These are phyloP conservation scores for Ustilago trichophora DNA, from an alignment of 1,284 basidiomycete species.

Conservation along the genomic window DNA sequence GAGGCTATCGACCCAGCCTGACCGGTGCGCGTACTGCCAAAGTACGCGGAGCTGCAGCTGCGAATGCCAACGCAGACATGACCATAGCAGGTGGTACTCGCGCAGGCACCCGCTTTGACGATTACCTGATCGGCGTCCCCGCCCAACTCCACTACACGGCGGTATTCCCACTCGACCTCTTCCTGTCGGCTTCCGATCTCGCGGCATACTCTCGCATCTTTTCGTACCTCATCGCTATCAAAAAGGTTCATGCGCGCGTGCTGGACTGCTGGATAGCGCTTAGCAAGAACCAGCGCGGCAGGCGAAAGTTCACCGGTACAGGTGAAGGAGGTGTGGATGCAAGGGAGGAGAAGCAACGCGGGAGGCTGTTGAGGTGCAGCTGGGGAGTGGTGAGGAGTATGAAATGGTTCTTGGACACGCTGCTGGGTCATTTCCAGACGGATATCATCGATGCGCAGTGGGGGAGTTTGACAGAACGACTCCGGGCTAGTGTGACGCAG, in stretches of 20 bases:
- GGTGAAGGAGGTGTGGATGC: slow-evolving; percentile 80
- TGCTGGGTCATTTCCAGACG: slow-evolving; percentile 75
- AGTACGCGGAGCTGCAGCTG: slow-evolving; percentile 15
- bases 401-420: slow-evolving; percentile 87
- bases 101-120: slow-evolving; percentile 54
- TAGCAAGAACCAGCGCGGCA: slow-evolving; percentile 80
- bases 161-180: slow-evolving; percentile 85
- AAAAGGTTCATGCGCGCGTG: slow-evolving; percentile 81
- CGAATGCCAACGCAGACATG: not conserved
- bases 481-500: slow-evolving; percentile 62
- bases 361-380: slow-evolving; percentile 76
- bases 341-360: slow-evolving; percentile 72
- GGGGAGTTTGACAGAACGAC: slow-evolving; percentile 73
- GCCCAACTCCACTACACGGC: slow-evolving; percentile 50
- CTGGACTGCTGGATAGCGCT: slow-evolving; percentile 83
- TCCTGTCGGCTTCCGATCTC: slow-evolving; percentile 80
- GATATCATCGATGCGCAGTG: slow-evolving; percentile 89
- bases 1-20: slow-evolving; percentile 31
- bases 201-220: slow-evolving; percentile 80
- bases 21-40: slow-evolving; percentile 26
- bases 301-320: slow-evolving; percentile 83
- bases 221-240: slow-evolving; percentile 81
- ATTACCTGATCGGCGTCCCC: slow-evolving; percentile 43
- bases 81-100: no score
- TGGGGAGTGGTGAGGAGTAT: slow-evolving; percentile 87